Evolutionary conservation across 2,329 filamentous ascomycete genomes (phyloP).

Genomic region (Aspergillus brasiliensis): DNA sequence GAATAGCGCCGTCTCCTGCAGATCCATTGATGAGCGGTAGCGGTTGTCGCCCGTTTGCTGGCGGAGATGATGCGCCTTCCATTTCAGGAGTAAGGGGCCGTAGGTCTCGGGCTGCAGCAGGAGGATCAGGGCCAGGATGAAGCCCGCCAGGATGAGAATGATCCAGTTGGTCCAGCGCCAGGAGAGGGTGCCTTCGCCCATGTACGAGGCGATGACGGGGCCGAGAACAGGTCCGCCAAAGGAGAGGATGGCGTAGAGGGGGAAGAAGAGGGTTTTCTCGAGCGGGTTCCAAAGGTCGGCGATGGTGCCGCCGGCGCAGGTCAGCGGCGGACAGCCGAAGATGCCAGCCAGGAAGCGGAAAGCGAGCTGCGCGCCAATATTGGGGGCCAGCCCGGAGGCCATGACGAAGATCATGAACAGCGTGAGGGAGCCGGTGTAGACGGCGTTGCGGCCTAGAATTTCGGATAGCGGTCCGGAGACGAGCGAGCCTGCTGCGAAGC

Average conservation of each 20-base stretch:
- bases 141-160: constrained; percentile 40
- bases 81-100: constrained; percentile 47
- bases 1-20: constrained; percentile 45
- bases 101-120: constrained; percentile 56
- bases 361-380: constrained; percentile 52
- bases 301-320: constrained; percentile 50
- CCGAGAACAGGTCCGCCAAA: constrained; percentile 36
- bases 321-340: constrained; percentile 50
- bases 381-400: constrained; percentile 51
- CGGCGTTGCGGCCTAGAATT: constrained; percentile 51
- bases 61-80: constrained; percentile 48
- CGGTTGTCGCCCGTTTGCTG: constrained; percentile 46
- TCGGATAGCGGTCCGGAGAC: constrained; percentile 54
- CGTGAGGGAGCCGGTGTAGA: constrained; percentile 51
- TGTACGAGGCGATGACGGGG: constrained; percentile 25
- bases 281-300: constrained; percentile 52
- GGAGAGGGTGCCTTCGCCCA: constrained; percentile 23
- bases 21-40: constrained; percentile 52
- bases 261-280: constrained; percentile 54
- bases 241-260: constrained; percentile 53
- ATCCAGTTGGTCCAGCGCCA: constrained; percentile 52
- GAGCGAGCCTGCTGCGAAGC: constrained; percentile 52
- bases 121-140: constrained; percentile 39
- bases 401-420: constrained; percentile 55
- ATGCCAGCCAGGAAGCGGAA: constrained; percentile 55